Base-by-base conservation (phyloP, 2,329 filamentous ascomycete species). In the Xylariaceae sp. region DNA sequence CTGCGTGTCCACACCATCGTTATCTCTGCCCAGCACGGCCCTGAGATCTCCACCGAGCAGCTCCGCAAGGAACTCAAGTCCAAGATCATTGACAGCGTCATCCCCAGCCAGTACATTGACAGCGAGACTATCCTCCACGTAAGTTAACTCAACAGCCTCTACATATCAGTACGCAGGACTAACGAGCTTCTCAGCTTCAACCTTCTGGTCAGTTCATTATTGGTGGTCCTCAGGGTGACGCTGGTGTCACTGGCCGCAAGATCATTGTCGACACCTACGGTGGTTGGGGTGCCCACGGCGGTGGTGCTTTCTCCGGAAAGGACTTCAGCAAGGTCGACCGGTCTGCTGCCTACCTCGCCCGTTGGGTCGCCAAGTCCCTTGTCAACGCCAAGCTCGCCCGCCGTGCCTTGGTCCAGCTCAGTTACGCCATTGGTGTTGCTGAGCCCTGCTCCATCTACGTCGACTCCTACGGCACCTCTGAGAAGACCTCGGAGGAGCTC, bases 251-350 rank as follows among this genome's bases (percentile, higher is more conserved):
- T 67, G 94, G 94, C 77, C 92, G 94, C 74, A 99, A 99, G 88
- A 99, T 99, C 86, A 88, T 97, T 69, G 94, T 99, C 76, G 94
- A 99, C 82, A 97, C 94, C 77, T 99, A 99, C 82, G 94, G 94
- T 83, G 94, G 94, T 73, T 97, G 94, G 94, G 94, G 94, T 82
- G 94, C 94, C 71, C 94, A 99, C 85, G 94, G 94, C 84, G 94
- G 94, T 84, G 94, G 94, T 88, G 94, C 94, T 78, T 99, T 99
- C 89, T 97, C 94, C 73, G 94, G 94, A 74, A 99, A 99, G 88
- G 94, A 99, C 79, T 99, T 97, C 87, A 97, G 92, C 85, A 99
- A 99, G 87, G 94, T 99, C 79, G 94, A 99, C 77, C 90, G 94
- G 72, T 97, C 94, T 56, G 94, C 94, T 68, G 94, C 94, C 74